These are phyloP conservation scores for Solanum okadae DNA, from an alignment of 257 asterid species.

Conservation along the genomic window DNA sequence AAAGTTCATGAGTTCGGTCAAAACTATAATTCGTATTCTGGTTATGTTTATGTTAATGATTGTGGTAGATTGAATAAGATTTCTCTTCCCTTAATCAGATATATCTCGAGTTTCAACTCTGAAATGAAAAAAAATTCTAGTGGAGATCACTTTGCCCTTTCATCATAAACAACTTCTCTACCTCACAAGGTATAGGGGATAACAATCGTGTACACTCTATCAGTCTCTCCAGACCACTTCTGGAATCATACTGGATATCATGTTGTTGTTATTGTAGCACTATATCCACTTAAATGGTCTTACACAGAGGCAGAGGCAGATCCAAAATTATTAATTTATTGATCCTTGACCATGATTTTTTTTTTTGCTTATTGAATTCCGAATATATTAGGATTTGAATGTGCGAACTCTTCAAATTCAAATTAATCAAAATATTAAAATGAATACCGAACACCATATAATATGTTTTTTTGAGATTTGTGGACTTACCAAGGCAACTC, in stretches of 20 bases:
- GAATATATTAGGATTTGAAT: not conserved
- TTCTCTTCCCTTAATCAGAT: not conserved
- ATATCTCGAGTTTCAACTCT: not conserved
- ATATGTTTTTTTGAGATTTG: not conserved
- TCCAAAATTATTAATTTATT: not conserved
- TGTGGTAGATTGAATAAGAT: not conserved
- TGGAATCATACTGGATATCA: not conserved
- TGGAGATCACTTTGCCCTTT: accelerated
- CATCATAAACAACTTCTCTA: too few species aligned
- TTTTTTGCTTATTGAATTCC: not conserved
- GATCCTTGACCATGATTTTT: not conserved
- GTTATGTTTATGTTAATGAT: not conserved
- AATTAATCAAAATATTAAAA: not conserved
- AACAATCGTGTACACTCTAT: not conserved
- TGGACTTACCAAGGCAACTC: slow-evolving; percentile 13
- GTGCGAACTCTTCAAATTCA: not conserved
- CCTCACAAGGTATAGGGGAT: not conserved
- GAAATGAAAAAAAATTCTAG: too few species aligned
- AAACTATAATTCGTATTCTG: not conserved
- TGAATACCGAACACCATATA: not conserved
- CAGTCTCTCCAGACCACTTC: not conserved
- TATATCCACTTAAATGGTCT: not conserved
- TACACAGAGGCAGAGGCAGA: not conserved
- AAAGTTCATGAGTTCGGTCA: not conserved
- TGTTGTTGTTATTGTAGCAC: too few species aligned